These are phyloP conservation scores for Ophiosphaerella herpotricha DNA, from an alignment of 2,329 filamentous ascomycete species.

Conservation along the genomic window DNA sequence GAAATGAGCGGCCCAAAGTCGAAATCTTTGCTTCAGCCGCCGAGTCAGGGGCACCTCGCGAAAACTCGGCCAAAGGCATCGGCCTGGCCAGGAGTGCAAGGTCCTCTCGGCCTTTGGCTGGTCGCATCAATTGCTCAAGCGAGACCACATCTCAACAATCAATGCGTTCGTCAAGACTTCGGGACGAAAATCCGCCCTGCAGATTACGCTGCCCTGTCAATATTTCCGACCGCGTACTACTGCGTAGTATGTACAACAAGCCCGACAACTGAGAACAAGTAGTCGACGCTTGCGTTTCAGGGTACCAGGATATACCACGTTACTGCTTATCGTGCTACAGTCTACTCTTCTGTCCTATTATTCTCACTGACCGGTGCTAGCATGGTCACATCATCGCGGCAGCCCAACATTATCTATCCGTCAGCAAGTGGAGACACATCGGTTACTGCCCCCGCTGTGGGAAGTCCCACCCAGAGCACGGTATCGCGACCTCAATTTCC, in stretches of 20 bases:
- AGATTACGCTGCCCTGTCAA: conserved; percentile 8
- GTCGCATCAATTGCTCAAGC: too few relatives aligned
- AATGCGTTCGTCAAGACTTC: conserved; percentile 4
- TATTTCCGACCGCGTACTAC: conserved; percentile 12
- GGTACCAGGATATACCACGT: conserved; percentile 6
- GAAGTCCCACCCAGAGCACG: background rate
- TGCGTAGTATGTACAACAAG: conserved; percentile 10
- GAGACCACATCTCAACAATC: background rate
- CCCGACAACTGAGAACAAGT: conserved; percentile 12
- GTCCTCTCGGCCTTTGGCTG: too few relatives aligned
- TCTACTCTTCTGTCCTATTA: conserved; percentile 2
- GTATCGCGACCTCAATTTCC: conserved; percentile 2
- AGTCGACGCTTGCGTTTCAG: conserved; percentile 21
- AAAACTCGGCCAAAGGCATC: background rate
- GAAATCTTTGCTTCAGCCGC: conserved; percentile 8
- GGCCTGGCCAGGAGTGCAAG: too few relatives aligned
- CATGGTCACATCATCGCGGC: background rate
- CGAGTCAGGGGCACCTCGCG: conserved; percentile 2
- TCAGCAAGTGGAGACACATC: background rate
- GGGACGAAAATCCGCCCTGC: conserved; percentile 13
- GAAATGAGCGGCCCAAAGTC: conserved; percentile 14
- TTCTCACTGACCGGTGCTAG: conserved; percentile 3
- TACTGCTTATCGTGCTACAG: conserved; percentile 1
- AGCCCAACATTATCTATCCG: conserved; percentile 1
- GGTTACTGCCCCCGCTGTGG: too few relatives aligned